Conservation (phyloP, 441 rosid genomes). For the Erodium chrysanthum region DNA sequence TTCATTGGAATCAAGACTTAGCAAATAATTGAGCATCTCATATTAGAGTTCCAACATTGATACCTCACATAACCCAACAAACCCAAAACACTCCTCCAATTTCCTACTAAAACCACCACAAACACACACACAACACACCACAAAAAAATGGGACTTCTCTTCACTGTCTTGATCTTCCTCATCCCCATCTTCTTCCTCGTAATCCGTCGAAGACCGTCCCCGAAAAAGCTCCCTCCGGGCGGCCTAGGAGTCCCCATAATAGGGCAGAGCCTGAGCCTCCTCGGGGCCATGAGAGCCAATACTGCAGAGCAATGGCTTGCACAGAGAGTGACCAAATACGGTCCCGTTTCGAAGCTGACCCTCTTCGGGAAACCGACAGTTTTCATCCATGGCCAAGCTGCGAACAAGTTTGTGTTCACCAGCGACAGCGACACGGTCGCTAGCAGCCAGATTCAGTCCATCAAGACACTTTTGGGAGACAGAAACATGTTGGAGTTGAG, state of each 20-base stretch:
- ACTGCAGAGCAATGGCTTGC: constrained; percentile 25
- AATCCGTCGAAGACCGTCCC: not conserved
- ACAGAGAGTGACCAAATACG: constrained; percentile 24
- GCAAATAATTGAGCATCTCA: too few species aligned
- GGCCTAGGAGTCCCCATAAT: constrained; percentile 22
- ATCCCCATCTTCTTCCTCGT: not conserved
- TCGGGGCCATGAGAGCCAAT: constrained; percentile 21
- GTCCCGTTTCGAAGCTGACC: constrained; percentile 26
- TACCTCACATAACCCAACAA: too few species aligned
- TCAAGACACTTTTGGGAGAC: constrained; percentile 21
- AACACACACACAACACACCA: not conserved
- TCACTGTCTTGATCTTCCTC: too few species aligned
- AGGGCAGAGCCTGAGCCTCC: constrained; percentile 25
- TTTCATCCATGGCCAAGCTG: constrained; percentile 31
- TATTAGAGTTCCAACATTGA: too few species aligned
- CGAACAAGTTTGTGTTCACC: constrained; percentile 32
- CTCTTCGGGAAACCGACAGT: constrained; percentile 25
- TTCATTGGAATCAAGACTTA: too few species aligned
- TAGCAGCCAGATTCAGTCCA: constrained; percentile 22
- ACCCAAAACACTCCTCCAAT: too few species aligned
- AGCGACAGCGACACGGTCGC: constrained; percentile 12
- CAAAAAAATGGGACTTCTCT: not conserved
- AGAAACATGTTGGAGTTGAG: constrained; percentile 22
- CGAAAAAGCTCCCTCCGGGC: constrained; percentile 25
- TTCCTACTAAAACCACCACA: too few species aligned